Percentiles rank a stretch among this genome's conserved stretches.
phyloP scores from a whole-genome alignment of 2,329 filamentous ascomycete species.

The Xylaria sp. region DNA sequence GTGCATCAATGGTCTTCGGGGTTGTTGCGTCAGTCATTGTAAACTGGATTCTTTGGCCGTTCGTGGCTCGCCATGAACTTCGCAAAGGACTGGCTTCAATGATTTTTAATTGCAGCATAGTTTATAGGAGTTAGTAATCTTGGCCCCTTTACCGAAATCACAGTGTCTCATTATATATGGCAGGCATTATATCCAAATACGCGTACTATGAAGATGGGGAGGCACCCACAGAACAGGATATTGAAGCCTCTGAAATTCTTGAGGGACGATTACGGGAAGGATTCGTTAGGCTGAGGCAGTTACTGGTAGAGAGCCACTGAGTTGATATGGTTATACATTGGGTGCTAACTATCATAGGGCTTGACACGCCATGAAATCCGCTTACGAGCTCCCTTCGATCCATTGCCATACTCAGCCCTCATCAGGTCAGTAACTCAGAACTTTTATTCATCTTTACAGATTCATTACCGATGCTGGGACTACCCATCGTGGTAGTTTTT shows the following conservation, averaged over 20 bases:
- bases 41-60: conserved; percentile 71
- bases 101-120: conserved; percentile 67
- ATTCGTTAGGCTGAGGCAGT: conserved; percentile 67
- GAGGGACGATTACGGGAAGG: conserved; percentile 70
- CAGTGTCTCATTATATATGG: conserved; percentile 9
- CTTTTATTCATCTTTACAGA: not conserved
- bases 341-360: conserved; percentile 48
- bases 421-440: conserved; percentile 55
- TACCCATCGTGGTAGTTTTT: not conserved
- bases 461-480: not conserved
- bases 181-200: conserved; percentile 65
- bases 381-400: conserved; percentile 67
- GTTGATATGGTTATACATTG: not conserved
- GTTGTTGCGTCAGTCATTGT: conserved; percentile 64
- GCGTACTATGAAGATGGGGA: conserved; percentile 68
- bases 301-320: conserved; percentile 55
- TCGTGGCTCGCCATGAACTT: conserved; percentile 69
- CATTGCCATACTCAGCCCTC: conserved; percentile 65
- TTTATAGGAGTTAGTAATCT: conserved; percentile 61
- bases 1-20: conserved; percentile 64
- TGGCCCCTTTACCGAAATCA: not conserved
- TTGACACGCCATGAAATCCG: conserved; percentile 70
- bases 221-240: conserved; percentile 62
- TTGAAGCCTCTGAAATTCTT: conserved; percentile 65
- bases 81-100: conserved; percentile 65